phyloP scores from a whole-genome alignment of 768 basidiomycete genomes.

The Auriculariales sp. region DNA sequence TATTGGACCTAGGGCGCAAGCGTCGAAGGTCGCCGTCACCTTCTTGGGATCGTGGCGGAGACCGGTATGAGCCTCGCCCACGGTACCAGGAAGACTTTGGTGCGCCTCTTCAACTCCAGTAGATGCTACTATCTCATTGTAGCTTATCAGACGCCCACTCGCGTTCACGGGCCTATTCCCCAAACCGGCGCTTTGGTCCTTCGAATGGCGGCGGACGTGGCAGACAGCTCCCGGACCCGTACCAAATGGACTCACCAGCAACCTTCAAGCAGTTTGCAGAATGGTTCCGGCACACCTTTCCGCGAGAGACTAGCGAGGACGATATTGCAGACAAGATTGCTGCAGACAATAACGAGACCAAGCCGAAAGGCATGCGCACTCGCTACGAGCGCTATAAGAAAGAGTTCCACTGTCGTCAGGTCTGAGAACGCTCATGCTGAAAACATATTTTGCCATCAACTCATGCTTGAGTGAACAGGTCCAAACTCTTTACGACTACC shows the following conservation, averaged over 20 bases:
- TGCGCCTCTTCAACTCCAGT: conserved; percentile 25
- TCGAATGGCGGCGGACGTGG: not conserved
- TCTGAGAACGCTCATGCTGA: conserved; percentile 34
- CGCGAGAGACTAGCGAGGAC: conserved; percentile 66
- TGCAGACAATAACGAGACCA: conserved; percentile 68
- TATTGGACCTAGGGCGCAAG: conserved; percentile 52
- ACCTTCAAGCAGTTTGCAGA: conserved; percentile 74
- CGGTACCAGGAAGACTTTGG: conserved; percentile 74
- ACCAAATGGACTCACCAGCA: conserved; percentile 69
- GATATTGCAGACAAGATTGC: conserved; percentile 64
- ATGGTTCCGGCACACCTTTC: conserved; percentile 70
- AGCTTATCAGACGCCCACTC: conserved; percentile 43
- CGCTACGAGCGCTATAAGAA: conserved; percentile 94
- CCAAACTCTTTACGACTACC: conserved; percentile 90
- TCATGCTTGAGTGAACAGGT: conserved; percentile 47
- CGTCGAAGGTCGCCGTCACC: conserved; percentile 68
- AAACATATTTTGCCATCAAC: not conserved
- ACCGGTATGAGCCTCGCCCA: conserved; percentile 70
- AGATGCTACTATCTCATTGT: too few species aligned
- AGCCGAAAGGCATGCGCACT: conserved; percentile 73
- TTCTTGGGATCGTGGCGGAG: conserved; percentile 43
- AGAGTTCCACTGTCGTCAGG: conserved; percentile 77
- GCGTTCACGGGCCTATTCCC: conserved; percentile 47
- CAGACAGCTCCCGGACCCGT: conserved; percentile 37
- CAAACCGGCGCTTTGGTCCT: conserved; percentile 26